Evolutionary conservation across 805 yeast genomes (phyloP).

Genomic region (Yarrowia sp.): DNA sequence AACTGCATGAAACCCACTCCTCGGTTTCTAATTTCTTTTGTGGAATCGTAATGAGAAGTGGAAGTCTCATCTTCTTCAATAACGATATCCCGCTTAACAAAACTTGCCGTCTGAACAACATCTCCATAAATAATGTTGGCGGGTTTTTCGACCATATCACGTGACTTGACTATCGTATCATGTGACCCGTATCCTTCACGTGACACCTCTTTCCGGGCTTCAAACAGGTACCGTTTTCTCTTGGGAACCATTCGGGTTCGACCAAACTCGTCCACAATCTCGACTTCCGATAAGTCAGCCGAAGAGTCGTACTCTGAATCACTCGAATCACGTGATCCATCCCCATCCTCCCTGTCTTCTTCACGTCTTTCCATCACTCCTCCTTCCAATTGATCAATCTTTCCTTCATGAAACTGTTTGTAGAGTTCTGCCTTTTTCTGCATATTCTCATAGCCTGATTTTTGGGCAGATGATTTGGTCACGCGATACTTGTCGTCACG

Average conservation of each 20-base stretch:
- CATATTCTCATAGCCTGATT: slow-evolving; percentile 14
- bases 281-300: slow-evolving; percentile 1
- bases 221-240: slow-evolving; percentile 16
- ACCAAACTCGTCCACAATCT: slow-evolving; percentile 34
- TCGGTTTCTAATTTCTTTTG: slow-evolving; percentile 10
- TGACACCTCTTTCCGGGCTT: slow-evolving; percentile 2
- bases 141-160: slow-evolving; percentile 21
- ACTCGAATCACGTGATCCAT: not conserved
- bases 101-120: slow-evolving; percentile 14
- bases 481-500: not conserved
- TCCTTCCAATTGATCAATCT: slow-evolving; percentile 10
- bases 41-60: slow-evolving; percentile 1
- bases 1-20: slow-evolving; percentile 34
- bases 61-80: not conserved
- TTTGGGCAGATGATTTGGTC: not conserved
- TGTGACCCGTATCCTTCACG: slow-evolving; percentile 8
- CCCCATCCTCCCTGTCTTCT: not conserved
- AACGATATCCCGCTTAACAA: not conserved
- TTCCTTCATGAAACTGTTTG: slow-evolving; percentile 1
- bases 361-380: slow-evolving; percentile 23
- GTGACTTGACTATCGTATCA: not conserved
- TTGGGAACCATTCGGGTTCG: slow-evolving; percentile 17
- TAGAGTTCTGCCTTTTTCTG: slow-evolving; percentile 4
- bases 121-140: slow-evolving; percentile 4
- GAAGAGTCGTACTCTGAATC: not conserved